phyloP scores from a whole-genome alignment of 306 rosid genomes.

The Quillaja saponaria region DNA sequence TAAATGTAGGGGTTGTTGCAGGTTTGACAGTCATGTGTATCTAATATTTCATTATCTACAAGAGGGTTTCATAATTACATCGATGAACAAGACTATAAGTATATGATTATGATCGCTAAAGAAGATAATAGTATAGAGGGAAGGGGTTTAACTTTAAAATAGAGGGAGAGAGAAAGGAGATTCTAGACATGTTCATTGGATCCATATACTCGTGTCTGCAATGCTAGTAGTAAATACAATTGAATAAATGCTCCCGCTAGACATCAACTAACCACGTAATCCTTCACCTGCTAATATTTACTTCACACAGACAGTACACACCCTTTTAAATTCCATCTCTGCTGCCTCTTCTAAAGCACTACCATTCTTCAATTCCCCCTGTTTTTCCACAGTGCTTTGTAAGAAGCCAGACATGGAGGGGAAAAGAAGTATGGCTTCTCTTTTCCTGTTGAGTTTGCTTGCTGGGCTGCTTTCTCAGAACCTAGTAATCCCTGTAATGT shows the following conservation, averaged over 20 bases:
- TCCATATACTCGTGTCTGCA: slow-evolving; percentile 13
- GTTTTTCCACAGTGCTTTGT: slow-evolving; percentile 7
- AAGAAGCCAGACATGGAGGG: slow-evolving; percentile 39
- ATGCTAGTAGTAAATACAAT: slow-evolving; percentile 38
- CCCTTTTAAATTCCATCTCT: slow-evolving; percentile 48
- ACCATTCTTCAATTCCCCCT: slow-evolving; percentile 1
- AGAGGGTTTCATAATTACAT: slow-evolving; percentile 6
- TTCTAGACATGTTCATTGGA: slow-evolving; percentile 5
- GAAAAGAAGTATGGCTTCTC: slow-evolving; percentile 41
- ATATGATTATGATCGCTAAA: background rate
- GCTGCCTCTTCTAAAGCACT: slow-evolving; percentile 35
- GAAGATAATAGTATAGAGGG: background rate
- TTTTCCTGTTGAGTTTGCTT: slow-evolving; percentile 45
- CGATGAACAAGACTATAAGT: slow-evolving; percentile 9
- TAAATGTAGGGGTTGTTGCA: slow-evolving; percentile 8
- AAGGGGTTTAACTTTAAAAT: background rate
- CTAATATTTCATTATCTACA: slow-evolving; percentile 1
- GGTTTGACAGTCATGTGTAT: slow-evolving; percentile 3
- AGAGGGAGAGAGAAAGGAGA: background rate
- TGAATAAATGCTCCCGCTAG: slow-evolving; percentile 74
- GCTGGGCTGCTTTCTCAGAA: slow-evolving; percentile 59
- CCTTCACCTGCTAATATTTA: slow-evolving; percentile 73
- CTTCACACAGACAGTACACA: slow-evolving; percentile 48
- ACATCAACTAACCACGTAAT: slow-evolving; percentile 71
- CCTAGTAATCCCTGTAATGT: slow-evolving; percentile 50